Evolutionary conservation across 2,329 filamentous ascomycete species (phyloP), one percentile per base, ranked within the genome.

Genomic region (Proliferodiscus dingleyae): DNA sequence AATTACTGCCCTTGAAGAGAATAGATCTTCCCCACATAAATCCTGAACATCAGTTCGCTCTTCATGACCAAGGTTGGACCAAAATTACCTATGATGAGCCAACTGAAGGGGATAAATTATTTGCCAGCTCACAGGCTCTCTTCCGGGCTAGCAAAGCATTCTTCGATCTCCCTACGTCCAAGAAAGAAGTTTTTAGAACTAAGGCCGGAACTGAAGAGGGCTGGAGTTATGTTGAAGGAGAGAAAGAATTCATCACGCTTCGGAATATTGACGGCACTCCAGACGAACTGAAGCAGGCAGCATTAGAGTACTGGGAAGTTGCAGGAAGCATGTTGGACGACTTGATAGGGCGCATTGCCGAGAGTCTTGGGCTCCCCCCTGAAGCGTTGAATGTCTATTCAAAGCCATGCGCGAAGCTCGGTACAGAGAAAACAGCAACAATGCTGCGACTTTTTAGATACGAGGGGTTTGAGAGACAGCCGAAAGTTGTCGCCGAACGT

Each of bases 241-340:
- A 61, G 34, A 61, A 61, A 10, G 53, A 61, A 40, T 57, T 57
- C 16, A 56, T 61, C 15, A 58, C 58, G 1, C 37, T 61, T 10
- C 45, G 58, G 11, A 54, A 41, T 13, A 29, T 58, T 2, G 45
- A 47, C 5, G 43, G 37, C 4, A 58, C 51, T 1, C 58, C 53
- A 0, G 21, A 39, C 5, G 50, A 52, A 13, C 37, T 61, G 2
- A 51, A 42, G 16, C 49, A 55, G 26, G 48, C 46, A 1, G 54
- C 53, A 8, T 23, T 22, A 15, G 43, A 36, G 5, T 60, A 51
- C 34, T 59, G 56, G 54, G 34, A 19, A 3, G 42, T 51, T 15
- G 53, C 54, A 16, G 53, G 57, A 4, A 26, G 16, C 7, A 32
- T 55, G 5, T 37, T 60, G 24, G 54, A 55, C 42, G 46, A 49